A percentile compares a stretch with the other conserved stretches of the same genome.
Evolutionary conservation across 805 yeast species (phyloP).

Genomic region (Metschnikowia lunata): DNA sequence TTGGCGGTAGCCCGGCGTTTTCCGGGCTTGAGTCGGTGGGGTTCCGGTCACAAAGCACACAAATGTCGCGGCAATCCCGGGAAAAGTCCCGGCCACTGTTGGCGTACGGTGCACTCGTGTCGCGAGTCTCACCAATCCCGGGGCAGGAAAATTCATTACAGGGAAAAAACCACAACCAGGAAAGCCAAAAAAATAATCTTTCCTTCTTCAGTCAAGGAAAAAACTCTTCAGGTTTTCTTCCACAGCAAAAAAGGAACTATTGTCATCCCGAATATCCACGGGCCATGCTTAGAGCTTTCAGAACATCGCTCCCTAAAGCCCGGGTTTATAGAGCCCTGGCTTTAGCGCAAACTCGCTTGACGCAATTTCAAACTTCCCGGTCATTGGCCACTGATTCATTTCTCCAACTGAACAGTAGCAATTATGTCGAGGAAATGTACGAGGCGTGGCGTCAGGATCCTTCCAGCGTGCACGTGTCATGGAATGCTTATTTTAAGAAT

Average conservation of each 20-base stretch:
- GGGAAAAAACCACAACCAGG: neutral
- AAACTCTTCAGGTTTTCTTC: conserved; percentile 4
- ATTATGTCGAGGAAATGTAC: conserved; percentile 97
- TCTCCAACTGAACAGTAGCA: conserved; percentile 77
- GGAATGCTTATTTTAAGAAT: conserved; percentile 96
- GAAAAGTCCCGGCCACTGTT: neutral
- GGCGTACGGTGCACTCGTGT: neutral
- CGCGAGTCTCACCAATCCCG: conserved; percentile 8
- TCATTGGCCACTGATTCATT: conserved; percentile 60
- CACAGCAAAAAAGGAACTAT: neutral
- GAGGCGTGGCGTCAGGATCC: conserved; percentile 93
- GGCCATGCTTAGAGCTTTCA: conserved; percentile 43
- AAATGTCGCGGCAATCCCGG: conserved; percentile 6
- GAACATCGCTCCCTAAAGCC: conserved; percentile 33
- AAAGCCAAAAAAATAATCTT: neutral
- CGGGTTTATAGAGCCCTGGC: conserved; percentile 28
- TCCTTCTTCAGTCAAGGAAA: conserved; percentile 1
- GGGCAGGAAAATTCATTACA: conserved; percentile 9
- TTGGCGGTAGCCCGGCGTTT: too few relatives aligned
- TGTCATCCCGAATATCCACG: neutral
- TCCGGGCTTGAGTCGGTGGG: too few relatives aligned
- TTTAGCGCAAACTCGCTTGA: conserved; percentile 5
- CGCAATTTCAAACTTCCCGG: conserved; percentile 16
- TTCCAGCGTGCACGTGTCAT: conserved; percentile 83
- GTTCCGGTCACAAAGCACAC: too few relatives aligned